Conservation (phyloP, 208 protist genomes). For the Crithidia sp. region DNA sequence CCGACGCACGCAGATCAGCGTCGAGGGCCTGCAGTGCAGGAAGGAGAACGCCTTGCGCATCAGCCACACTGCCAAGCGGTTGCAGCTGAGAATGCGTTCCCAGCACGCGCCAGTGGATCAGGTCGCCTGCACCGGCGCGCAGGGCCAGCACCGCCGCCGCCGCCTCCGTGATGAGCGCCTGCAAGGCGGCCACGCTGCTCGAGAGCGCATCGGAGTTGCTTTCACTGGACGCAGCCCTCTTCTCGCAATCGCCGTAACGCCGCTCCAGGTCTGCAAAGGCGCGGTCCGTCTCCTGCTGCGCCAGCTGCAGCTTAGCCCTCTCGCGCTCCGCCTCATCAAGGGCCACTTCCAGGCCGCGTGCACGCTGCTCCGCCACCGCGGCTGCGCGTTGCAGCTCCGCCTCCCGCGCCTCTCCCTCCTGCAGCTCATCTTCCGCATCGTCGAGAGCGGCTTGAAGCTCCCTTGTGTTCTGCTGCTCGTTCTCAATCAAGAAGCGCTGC, state of each 20-base stretch:
- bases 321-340: slow-evolving; percentile 3
- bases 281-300: slow-evolving; percentile 8
- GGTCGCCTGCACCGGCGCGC: not conserved
- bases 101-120: slow-evolving; percentile 15
- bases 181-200: not conserved
- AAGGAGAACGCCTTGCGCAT: not conserved
- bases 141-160: not conserved
- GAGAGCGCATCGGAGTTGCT: slow-evolving; percentile 2
- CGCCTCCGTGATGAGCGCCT: slow-evolving; percentile 8
- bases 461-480: slow-evolving; percentile 31
- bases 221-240: not conserved
- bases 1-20: not conserved
- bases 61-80: not conserved
- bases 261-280: slow-evolving; percentile 11
- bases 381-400: slow-evolving; percentile 9
- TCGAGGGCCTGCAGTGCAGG: not conserved
- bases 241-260: slow-evolving; percentile 6
- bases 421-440: slow-evolving; percentile 32
- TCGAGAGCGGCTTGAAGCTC: slow-evolving; percentile 28
- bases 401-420: not conserved
- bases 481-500: slow-evolving; percentile 48
- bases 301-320: not conserved
- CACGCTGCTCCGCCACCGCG: slow-evolving; percentile 1
- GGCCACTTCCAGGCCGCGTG: not conserved
- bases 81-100: not conserved